Base-by-base conservation (phyloP, 2,329 filamentous ascomycete genomes). In the Epichloe aotearoae region DNA sequence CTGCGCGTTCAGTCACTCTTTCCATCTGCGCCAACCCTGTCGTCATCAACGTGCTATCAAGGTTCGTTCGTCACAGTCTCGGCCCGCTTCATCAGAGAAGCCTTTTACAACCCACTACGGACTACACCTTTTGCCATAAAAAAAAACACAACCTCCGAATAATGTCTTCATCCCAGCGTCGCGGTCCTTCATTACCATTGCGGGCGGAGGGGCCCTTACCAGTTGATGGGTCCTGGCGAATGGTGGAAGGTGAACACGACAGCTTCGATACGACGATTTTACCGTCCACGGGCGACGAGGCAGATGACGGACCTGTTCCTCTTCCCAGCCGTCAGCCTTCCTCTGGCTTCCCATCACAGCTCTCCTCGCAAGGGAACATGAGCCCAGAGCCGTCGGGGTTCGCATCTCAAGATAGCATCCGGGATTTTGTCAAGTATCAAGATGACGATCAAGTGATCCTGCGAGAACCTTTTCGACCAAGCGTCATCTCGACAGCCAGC, bases 201-300 rank as follows among this genome's bases (percentile, higher is more conserved):
- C 55, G 52, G 53, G 54, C 19, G 57, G 57, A 54, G 54, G 58
- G 50, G 50, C 60, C 51, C 51, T 59, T 72, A 15, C 70, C 71
- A 37, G 68, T 77, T 41, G 74, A 77, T 55, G 72, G 73, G 55
- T 80, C 77, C 19, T 81, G 77, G 77, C 77, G 77, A 57, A 71
- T 81, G 65, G 76, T 81, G 12, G 77, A 81, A 52, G 76, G 74
- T 59, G 77, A 80, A 51, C 73, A 80, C 61, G 77, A 80, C 59
- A 79, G 75, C 58, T 80, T 80, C 60, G 77, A 79, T 56, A 78
- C 76, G 5, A 72, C 73, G 10, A 67, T 79, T 50, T 63, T 79
- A 15, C 70, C 73, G 7, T 69, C 71, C 26, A 66, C 68, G 43
- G 71, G 56, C 37, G 66, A 69, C 36, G 69, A 73, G 42, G 66